These are phyloP conservation scores for Umbelopsis isabellina DNA, from an alignment of 192 early-diverging fungal genomes.

Conservation along the genomic window DNA sequence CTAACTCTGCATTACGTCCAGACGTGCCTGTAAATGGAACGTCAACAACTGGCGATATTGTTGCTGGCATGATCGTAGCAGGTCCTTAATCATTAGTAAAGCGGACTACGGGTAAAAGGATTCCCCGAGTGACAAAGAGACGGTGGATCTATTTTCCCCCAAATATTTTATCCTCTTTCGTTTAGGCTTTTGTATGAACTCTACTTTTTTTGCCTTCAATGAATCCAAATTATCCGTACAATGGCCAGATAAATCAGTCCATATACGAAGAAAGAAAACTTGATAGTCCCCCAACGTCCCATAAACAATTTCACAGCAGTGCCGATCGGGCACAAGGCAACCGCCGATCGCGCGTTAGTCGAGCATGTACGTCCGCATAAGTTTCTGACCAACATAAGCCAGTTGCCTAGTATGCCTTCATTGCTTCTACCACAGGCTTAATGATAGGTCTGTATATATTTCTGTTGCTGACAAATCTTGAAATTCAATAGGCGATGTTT, in stretches of 20 bases:
- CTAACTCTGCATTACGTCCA: slow-evolving; percentile 30
- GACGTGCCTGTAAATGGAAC: slow-evolving; percentile 38
- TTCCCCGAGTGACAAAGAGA: background rate
- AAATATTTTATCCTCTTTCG: background rate
- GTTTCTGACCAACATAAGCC: too few species aligned
- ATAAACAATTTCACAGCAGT: background rate
- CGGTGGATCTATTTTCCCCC: slow-evolving; percentile 12
- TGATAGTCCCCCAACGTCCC: background rate
- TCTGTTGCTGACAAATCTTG: background rate
- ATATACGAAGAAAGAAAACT: background rate
- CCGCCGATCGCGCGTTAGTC: slow-evolving; percentile 17
- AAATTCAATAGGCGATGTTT: slow-evolving; percentile 34
- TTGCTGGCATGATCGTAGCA: slow-evolving; percentile 28
- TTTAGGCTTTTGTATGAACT: background rate
- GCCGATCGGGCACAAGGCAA: background rate
- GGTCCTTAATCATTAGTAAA: background rate
- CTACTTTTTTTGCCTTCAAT: background rate
- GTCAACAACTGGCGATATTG: slow-evolving; percentile 25
- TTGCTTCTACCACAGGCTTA: too few species aligned
- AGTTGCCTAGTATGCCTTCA: too few species aligned
- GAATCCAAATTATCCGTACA: slow-evolving; percentile 11
- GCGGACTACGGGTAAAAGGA: background rate
- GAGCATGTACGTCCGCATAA: slow-evolving; percentile 5
- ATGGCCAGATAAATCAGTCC: background rate
- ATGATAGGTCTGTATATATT: too few species aligned